Evolutionary conservation across 176 grass and related monocot genomes (phyloP), one percentile per base, ranked within the genome.

Genomic region (Neostapfia colusana): DNA sequence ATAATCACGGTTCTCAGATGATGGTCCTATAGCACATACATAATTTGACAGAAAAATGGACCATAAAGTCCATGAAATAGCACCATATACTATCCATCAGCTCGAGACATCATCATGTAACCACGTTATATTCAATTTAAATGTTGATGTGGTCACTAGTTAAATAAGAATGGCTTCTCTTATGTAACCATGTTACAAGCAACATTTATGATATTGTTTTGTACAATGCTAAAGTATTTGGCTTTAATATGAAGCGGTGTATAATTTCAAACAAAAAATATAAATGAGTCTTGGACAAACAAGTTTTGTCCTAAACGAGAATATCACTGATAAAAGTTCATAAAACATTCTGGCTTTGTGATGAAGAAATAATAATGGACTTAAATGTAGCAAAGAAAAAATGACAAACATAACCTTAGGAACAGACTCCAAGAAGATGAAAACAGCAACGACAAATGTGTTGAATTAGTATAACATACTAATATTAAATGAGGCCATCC

Each of bases 381-480:
- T 75, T n/a, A 63, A 58, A 73, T 66, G 57, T 25, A 24, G n/a
- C 31, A 11, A 48, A 18, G 21, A 28, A 16, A 54, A 66, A 14
- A 40, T 26, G 56, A 14, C 24, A 13, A 28, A 28, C 4, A 28
- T 60, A 60, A 60, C 10, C 24, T 31, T 60, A 60, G 25, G 10
- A 26, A 24, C 9, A 11, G 55, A 12, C 55, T 58, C 23, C 25
- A 65, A 41, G 65, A 56, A 14, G 35, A 82, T 26, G 21, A 45
- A 31, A 8, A 67, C 54, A 41, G 12, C 18, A 24, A 72, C 50
- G 38, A 41, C 23, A 3, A 60, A 48, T 39, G 11, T 67, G 43
- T 35, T 50, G 74, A 25, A 78, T 68, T 24, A 83, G 61, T 67
- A 82, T 21, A 53, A 31, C 8, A 63, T 69, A 6, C 9, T 70